Conservation (phyloP, 2,329 filamentous ascomycete species). For the Sclerotinia glacialis region DNA sequence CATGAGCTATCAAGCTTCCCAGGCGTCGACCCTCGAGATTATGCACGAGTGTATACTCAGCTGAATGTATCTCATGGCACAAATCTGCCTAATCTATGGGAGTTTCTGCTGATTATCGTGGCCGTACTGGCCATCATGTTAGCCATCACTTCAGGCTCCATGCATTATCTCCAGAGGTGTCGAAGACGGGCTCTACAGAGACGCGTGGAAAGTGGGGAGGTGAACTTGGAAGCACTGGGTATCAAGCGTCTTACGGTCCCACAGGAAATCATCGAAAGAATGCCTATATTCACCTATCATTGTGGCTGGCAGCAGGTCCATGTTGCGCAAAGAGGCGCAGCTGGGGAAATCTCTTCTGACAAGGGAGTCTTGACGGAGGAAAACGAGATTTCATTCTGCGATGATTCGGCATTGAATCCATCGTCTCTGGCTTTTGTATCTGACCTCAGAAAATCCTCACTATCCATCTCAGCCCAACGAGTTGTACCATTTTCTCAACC, state of each 20-base stretch:
- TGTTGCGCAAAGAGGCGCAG: constrained; percentile 40
- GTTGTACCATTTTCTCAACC: constrained; percentile 65
- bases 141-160: constrained; percentile 62
- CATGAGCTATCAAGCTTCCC: constrained; percentile 55
- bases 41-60: constrained; percentile 58
- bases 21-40: constrained; percentile 55
- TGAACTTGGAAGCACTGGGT: constrained; percentile 81
- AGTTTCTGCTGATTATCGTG: constrained; percentile 69
- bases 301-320: constrained; percentile 45
- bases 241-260: constrained; percentile 82
- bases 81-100: constrained; percentile 71
- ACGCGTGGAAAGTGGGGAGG: constrained; percentile 72
- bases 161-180: constrained; percentile 74
- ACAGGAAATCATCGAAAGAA: constrained; percentile 62
- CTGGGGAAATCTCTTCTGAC: neutral
- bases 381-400: neutral
- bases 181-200: constrained; percentile 65
- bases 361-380: neutral
- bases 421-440: neutral
- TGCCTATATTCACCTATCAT: constrained; percentile 77
- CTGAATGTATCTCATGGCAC: constrained; percentile 48
- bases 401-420: neutral
- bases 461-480: constrained; percentile 22
- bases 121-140: constrained; percentile 70
- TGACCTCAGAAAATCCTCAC: neutral